Evolutionary conservation across 2,329 filamentous ascomycete genomes (phyloP), one percentile per base, ranked within the genome.

Genomic region (Cordyceps militaris): DNA sequence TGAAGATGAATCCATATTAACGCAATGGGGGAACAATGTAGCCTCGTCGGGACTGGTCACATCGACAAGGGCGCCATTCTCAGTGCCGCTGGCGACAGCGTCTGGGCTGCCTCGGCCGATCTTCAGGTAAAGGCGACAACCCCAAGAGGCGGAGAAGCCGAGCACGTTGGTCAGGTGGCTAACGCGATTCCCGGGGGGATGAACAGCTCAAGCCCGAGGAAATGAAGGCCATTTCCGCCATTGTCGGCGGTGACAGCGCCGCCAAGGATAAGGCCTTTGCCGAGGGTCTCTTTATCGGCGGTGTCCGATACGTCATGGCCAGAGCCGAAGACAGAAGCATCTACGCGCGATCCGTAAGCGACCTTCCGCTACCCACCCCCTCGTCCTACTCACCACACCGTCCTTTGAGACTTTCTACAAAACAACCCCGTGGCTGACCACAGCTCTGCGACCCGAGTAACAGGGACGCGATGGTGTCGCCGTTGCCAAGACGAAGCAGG

Each of bases 21-120:
- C 36, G 42, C 30, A 50, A 24, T 21, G 19, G 49, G 21, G 49
- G 14, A 21, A 32, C 51, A 26, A 43, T 61, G 65, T 70, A 96
- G 91, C 82, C 84, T 96, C 67, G 82, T 95, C 69, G 87, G 81
- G 76, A 86, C 81, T 67, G 86, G 86, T 69, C 86, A 92, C 71
- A 75, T 96, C 69, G 87, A 94, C 78, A 87, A 91, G 78, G 91
- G 82, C 67, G 88, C 89, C 70, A 91, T 96, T 72, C 85, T 94
- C 79, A 91, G 88, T 74, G 77, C 76, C 63, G 88, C 88, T 65
- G 89, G 91, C 67, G 88, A 89, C 75, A 91, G 86, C 71, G 80
- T 84, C 66, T 95, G 91, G 90, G 91, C 91, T 61, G 71, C 79
- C 43, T 85, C 85, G 28, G 23, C 81, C 56, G 82, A 79, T 65